phyloP scores from a whole-genome alignment of 306 rosid species.

The Begonia masoniana region DNA sequence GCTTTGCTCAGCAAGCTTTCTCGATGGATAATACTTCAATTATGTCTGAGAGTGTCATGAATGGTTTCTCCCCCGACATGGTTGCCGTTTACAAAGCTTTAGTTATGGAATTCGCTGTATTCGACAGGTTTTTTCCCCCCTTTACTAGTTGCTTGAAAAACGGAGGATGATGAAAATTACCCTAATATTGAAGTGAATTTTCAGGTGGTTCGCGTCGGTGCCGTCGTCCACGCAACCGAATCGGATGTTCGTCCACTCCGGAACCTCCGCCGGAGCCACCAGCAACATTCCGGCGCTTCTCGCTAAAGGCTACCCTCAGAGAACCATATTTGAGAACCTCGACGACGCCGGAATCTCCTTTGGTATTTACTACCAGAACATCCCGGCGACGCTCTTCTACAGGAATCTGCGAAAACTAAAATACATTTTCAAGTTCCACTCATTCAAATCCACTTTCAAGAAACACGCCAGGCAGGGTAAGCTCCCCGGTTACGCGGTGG shows the following conservation, averaged over 20 bases:
- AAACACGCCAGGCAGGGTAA: slow-evolving; percentile 57
- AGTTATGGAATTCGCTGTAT: slow-evolving; percentile 35
- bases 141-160: not conserved
- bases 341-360: slow-evolving; percentile 45
- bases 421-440: slow-evolving; percentile 57
- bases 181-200: no score
- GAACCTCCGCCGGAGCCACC: slow-evolving; percentile 88
- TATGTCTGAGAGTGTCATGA: slow-evolving; percentile 26
- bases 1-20: slow-evolving; percentile 41
- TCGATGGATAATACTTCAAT: slow-evolving; percentile 29
- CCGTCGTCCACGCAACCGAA: slow-evolving; percentile 94
- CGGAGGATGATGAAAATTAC: no score
- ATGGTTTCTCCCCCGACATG: slow-evolving; percentile 30
- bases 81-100: slow-evolving; percentile 29
- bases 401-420: slow-evolving; percentile 66
- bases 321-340: slow-evolving; percentile 70
- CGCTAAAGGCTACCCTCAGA: slow-evolving; percentile 76
- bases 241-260: slow-evolving; percentile 77
- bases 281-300: slow-evolving; percentile 70
- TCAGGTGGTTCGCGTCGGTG: slow-evolving; percentile 72
- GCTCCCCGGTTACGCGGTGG: slow-evolving; percentile 64
- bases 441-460: slow-evolving; percentile 53
- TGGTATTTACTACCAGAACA: slow-evolving; percentile 67
- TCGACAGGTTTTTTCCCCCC: slow-evolving; percentile 3
- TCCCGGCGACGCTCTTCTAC: slow-evolving; percentile 67